These are phyloP conservation scores for Sarocladium oryzae DNA, from an alignment of 2,329 filamentous ascomycete genomes.

Conservation along the genomic window DNA sequence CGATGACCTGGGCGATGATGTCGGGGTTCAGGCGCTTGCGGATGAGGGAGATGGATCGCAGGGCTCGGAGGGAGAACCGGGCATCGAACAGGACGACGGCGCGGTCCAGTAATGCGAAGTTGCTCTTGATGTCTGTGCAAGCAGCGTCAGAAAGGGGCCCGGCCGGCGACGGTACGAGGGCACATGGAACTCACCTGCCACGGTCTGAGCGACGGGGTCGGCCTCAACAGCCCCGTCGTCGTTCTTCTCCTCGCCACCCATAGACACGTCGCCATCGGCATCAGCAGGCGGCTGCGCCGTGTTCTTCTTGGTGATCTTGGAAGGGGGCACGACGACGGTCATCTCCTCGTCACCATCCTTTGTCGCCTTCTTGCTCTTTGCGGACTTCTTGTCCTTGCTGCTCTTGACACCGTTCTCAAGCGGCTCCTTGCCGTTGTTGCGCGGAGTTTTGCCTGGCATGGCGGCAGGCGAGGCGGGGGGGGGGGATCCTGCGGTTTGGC, in stretches of 20 bases:
- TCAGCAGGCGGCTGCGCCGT: constrained; percentile 51
- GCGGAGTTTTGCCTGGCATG: constrained; percentile 70
- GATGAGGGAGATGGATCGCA: constrained; percentile 91
- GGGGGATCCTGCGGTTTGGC: too few relatives aligned
- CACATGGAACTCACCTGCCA: constrained; percentile 44
- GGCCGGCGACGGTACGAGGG: neutral
- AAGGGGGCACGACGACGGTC: constrained; percentile 72
- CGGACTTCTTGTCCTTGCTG: constrained; percentile 60
- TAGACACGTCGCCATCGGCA: constrained; percentile 63
- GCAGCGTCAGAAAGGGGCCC: neutral
- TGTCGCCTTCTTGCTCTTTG: constrained; percentile 47
- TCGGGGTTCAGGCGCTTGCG: constrained; percentile 84
- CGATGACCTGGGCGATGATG: constrained; percentile 73
- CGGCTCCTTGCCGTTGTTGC: constrained; percentile 55
- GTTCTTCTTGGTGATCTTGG: constrained; percentile 56
- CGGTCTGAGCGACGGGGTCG: constrained; percentile 53
- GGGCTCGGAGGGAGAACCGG: constrained; percentile 86
- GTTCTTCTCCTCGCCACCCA: constrained; percentile 56
- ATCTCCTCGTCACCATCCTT: constrained; percentile 72
- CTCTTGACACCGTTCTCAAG: constrained; percentile 64
- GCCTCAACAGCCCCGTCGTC: constrained; percentile 49
- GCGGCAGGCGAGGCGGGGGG: constrained; percentile 20
- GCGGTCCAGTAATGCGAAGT: constrained; percentile 85
- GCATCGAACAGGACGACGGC: constrained; percentile 91
- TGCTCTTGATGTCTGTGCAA: constrained; percentile 80